Conservation (phyloP, 331 rosid genomes). For the Arachis monticola region DNA sequence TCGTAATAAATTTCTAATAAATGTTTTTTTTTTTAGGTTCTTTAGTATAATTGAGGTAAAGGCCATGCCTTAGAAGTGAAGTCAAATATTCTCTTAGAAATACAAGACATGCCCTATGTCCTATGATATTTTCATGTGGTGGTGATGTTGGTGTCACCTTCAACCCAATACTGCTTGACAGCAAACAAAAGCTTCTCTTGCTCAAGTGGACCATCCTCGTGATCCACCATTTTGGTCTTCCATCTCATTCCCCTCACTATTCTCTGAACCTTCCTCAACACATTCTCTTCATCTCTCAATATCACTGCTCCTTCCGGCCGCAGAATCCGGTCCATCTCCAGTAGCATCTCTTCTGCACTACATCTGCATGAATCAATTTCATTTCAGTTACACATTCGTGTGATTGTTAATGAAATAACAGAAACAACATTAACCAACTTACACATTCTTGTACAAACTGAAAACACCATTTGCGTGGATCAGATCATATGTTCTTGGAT, state of each 20-base stretch:
- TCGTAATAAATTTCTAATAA: too few species aligned
- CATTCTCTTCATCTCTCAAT: constrained; percentile 65
- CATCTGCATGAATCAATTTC: constrained; percentile 55
- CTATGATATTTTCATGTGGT: too few species aligned
- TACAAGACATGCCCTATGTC: too few species aligned
- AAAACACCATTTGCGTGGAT: constrained; percentile 83
- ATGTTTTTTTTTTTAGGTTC: too few species aligned
- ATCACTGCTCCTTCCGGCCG: constrained; percentile 89
- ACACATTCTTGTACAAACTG: constrained; percentile 76
- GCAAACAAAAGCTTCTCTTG: constrained; percentile 74
- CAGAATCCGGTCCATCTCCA: constrained; percentile 87
- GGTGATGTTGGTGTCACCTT: constrained; percentile 42
- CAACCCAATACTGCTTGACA: constrained; percentile 84
- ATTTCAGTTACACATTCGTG: neutral
- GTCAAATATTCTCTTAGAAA: too few species aligned
- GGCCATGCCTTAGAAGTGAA: too few species aligned
- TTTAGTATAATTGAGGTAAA: too few species aligned
- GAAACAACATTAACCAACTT: constrained; percentile 27
- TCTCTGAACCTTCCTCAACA: constrained; percentile 59
- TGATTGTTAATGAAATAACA: neutral
- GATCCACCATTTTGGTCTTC: constrained; percentile 77
- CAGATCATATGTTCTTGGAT: constrained; percentile 91
- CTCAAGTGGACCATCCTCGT: constrained; percentile 78
- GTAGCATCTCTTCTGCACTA: constrained; percentile 62
- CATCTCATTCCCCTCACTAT: constrained; percentile 80